Evolutionary conservation across 176 grass and related monocot genomes (phyloP), one percentile per base, ranked within the genome.

Genomic region (Avena eriantha): DNA sequence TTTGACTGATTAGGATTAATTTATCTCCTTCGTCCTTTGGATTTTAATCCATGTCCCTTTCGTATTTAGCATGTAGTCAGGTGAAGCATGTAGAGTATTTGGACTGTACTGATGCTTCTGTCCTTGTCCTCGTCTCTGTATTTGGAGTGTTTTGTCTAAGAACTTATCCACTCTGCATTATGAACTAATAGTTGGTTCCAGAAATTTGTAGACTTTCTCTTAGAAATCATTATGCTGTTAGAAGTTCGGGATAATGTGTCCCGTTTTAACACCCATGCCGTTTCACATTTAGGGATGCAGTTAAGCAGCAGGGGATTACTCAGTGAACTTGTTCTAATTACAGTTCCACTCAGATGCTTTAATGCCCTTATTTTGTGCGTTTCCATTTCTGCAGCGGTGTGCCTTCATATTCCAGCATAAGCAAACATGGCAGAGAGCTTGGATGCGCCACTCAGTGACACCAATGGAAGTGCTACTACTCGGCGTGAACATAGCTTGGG

Each of bases 351-450:
- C n/a, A 80, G 54, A 49, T 77, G 57, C 4, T 80, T 55, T 65
- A 81, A 66, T 39, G 3, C 35, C 55, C 46, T 29, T 8, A 8
- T 68, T 58, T 86, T 58, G 1, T 53, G 3, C 24, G 45, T 86
- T 79, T 47, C 35, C 24, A 8, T 71, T 21, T 65, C 74, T 60
- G 49, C 46, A 83, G 84, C 3, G 16, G 46, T 2, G n/a, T 57
- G 5, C 16, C 10, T 82, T 13, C 58, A 77, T 48, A 57, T 6
- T 76, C 48, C n/a, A 7, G 10, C 17, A 35, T 26, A 83, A 51
- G 18, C 56, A 47, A 70, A 68, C n/a, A 91, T 91, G 89, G 67
- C 81, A 75, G 81, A 80, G 57, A 69, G 21, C 39, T 75, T 18
- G 24, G 58, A 80, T 80, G 78, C 65, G 59, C 78, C 57, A 79